Evolutionary conservation across 1,284 basidiomycete species (phyloP).

Genomic region (Wallemia hederae): DNA sequence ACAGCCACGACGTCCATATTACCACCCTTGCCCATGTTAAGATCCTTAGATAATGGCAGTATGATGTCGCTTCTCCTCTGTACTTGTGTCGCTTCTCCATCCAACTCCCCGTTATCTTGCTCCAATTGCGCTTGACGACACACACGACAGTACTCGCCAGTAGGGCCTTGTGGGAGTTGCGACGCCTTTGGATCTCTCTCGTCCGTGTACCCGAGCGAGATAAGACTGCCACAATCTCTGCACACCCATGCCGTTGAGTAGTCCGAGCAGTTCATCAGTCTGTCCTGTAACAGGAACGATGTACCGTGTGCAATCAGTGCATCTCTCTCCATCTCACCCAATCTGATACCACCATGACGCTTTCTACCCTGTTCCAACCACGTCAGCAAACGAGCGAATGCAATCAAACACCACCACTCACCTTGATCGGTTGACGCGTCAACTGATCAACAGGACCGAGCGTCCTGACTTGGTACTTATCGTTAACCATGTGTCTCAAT

Average conservation of each 20-base stretch:
- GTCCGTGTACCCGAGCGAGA: slow-evolving; percentile 80
- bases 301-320: slow-evolving; percentile 95
- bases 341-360: slow-evolving; percentile 92
- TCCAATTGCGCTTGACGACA: slow-evolving; percentile 37
- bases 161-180: slow-evolving; percentile 30
- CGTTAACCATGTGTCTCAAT: slow-evolving; percentile 94
- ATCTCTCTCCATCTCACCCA: slow-evolving; percentile 99
- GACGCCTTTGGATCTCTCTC: slow-evolving; percentile 23
- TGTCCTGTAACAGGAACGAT: slow-evolving; percentile 86
- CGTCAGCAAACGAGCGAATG: slow-evolving; percentile 2
- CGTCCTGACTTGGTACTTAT: slow-evolving; percentile 98
- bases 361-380: slow-evolving; percentile 49
- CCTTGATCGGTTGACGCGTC: slow-evolving; percentile 92
- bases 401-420: slow-evolving; percentile 14
- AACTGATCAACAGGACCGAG: slow-evolving; percentile 87
- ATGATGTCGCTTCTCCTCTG: slow-evolving; percentile 36
- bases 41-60: slow-evolving; percentile 13
- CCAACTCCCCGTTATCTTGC: slow-evolving; percentile 22
- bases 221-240: slow-evolving; percentile 74
- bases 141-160: slow-evolving; percentile 72
- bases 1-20: slow-evolving; percentile 80
- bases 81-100: slow-evolving; percentile 27
- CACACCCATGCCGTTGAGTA: slow-evolving; percentile 98
- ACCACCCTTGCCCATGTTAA: slow-evolving; percentile 22
- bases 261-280: slow-evolving; percentile 98